These are phyloP conservation scores for Mycena capillaripes DNA, from an alignment of 768 basidiomycete genomes.

Conservation along the genomic window DNA sequence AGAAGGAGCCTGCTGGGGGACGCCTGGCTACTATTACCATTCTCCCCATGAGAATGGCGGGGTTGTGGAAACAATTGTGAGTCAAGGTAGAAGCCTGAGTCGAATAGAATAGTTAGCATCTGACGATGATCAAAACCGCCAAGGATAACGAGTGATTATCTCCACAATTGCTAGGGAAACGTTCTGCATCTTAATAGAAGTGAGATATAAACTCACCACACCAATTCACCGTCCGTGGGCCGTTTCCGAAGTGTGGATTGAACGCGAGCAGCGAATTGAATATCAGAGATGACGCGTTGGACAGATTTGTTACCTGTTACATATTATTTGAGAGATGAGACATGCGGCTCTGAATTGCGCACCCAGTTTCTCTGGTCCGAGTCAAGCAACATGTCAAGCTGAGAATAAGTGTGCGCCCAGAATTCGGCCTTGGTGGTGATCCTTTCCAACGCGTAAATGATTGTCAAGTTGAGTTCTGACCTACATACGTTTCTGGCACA, in stretches of 20 bases:
- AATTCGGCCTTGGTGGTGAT: conserved; percentile 83
- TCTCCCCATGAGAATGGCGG: conserved; percentile 33
- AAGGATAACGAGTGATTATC: background rate
- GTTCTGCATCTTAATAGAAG: background rate
- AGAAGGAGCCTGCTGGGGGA: conserved; percentile 62
- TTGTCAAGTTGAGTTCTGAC: background rate
- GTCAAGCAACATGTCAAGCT: conserved; percentile 73
- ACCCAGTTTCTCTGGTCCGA: conserved; percentile 84
- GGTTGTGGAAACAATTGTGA: conserved; percentile 72
- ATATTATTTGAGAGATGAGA: conserved; percentile 14
- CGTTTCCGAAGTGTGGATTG: conserved; percentile 70
- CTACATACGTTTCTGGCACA: conserved; percentile 67
- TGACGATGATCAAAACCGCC: conserved; percentile 4
- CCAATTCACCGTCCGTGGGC: conserved; percentile 88
- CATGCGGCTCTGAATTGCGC: conserved; percentile 35
- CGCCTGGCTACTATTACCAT: conserved; percentile 25
- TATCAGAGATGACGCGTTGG: conserved; percentile 86
- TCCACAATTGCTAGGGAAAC: conserved; percentile 7
- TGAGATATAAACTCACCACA: conserved; percentile 74
- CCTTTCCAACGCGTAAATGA: conserved; percentile 43
- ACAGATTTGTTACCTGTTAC: conserved; percentile 83
- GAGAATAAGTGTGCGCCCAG: conserved; percentile 81
- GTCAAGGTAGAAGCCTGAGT: conserved; percentile 87
- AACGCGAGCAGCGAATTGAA: conserved; percentile 85
- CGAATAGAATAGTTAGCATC: conserved; percentile 36